Evolutionary conservation across 1,139 yeast species (phyloP), one percentile per base, ranked within the genome.

Genomic region (Zygosaccharomyces pseudobailii): DNA sequence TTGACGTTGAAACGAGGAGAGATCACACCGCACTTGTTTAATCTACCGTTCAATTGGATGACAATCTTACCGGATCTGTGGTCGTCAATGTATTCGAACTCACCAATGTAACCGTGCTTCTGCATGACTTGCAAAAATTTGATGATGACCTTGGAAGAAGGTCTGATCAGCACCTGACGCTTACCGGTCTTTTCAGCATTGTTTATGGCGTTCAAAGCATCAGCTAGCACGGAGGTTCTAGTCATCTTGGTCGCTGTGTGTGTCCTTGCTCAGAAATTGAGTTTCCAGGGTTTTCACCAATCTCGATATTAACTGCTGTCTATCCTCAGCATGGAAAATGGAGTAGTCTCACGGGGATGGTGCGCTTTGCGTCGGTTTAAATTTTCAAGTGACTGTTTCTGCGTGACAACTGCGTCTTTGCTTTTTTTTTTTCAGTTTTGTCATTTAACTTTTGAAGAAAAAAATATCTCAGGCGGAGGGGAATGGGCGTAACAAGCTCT

Each of bases 151-250:
- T 92, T 92, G 71, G 98, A 92, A 48, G 97, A 90, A 62, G 98
- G 98, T 84, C 98, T 88, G 74, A 92, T 82, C 74, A 92, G 78
- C 65, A 92, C 98, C 82, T 92, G 98, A 79, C 98, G 87, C 81
- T 92, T 92, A 76, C 98, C 98, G 73, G 97, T 84, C 79, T 90
- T 92, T 80, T 92, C 98, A 75, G 98, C 98, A 75, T 92, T 92
- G 92, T 90, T 89, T 74, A 92, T 92, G 68, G 96, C 84, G 75
- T 92, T 92, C 73, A 92, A 87, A 72, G 98, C 98, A 79, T 92
- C 98, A 70, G 97, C 97, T 76, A 92, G 87, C 73, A 87, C 98
- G 66, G 98, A 92, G 67, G 97, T 80, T 81, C 97, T 90, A 73
- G 97, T 89, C 97, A 92, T 89, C 74, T 71, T 76, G 46, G 48